Evolutionary conservation across 805 yeast genomes (phyloP).

Genomic region (Maudiozyma bulderi): DNA sequence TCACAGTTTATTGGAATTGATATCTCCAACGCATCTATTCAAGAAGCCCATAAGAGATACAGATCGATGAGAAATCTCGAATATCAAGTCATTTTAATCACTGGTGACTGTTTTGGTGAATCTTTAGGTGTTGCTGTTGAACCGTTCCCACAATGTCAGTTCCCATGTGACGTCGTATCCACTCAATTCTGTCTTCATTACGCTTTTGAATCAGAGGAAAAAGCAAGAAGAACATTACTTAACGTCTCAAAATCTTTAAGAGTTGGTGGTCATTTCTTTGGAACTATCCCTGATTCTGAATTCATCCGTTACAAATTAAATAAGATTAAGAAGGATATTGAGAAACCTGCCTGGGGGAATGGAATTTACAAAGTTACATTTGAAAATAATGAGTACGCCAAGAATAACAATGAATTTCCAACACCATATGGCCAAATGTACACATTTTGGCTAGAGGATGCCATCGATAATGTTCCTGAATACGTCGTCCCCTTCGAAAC

Average conservation of each 20-base stretch:
- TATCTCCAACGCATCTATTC: slow-evolving; percentile 78
- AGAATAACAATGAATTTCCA: slow-evolving; percentile 62
- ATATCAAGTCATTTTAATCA: slow-evolving; percentile 77
- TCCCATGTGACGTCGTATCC: slow-evolving; percentile 83
- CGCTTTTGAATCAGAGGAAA: slow-evolving; percentile 80
- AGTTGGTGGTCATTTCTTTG: slow-evolving; percentile 81
- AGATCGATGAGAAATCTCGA: slow-evolving; percentile 43
- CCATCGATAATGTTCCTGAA: slow-evolving; percentile 94
- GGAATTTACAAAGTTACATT: slow-evolving; percentile 72
- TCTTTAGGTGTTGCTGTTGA: slow-evolving; percentile 58
- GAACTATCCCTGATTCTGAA: slow-evolving; percentile 90
- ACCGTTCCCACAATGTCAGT: slow-evolving; percentile 54
- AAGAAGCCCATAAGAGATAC: slow-evolving; percentile 75
- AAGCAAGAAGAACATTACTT: slow-evolving; percentile 59
- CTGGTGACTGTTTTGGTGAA: slow-evolving; percentile 82
- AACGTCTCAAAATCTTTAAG: slow-evolving; percentile 70
- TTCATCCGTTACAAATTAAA: slow-evolving; percentile 58
- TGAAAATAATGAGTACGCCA: slow-evolving; percentile 53
- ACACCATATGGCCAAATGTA: slow-evolving; percentile 79
- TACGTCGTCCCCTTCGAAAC: slow-evolving; percentile 92
- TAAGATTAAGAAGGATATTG: slow-evolving; percentile 41
- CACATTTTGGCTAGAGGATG: slow-evolving; percentile 75
- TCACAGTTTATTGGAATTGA: slow-evolving; percentile 84
- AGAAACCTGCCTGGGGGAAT: slow-evolving; percentile 69
- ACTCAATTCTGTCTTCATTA: slow-evolving; percentile 92